phyloP scores from a whole-genome alignment of 2,329 filamentous ascomycete genomes.

The Ophiostoma australiae region DNA sequence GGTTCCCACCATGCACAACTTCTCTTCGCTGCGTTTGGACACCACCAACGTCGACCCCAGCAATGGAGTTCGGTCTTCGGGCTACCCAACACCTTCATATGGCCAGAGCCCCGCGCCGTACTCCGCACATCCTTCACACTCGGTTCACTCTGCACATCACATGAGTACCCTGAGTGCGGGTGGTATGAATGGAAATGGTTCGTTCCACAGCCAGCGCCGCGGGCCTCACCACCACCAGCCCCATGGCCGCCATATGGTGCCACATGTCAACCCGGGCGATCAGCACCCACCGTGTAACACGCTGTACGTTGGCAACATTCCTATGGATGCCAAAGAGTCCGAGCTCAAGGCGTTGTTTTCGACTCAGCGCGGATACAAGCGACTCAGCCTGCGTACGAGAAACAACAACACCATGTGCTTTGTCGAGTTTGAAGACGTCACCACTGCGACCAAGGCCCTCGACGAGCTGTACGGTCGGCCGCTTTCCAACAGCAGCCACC shows the following conservation, averaged over 20 bases:
- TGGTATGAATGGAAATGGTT: slow-evolving; percentile 28
- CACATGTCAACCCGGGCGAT: slow-evolving; percentile 87
- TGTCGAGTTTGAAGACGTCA: slow-evolving; percentile 93
- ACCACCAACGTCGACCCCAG: neutral
- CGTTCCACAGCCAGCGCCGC: neutral
- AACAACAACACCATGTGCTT: slow-evolving; percentile 97
- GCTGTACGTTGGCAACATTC: slow-evolving; percentile 94
- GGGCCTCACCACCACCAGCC: neutral
- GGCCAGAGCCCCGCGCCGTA: neutral
- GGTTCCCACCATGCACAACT: slow-evolving; percentile 58
- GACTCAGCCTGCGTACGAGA: slow-evolving; percentile 91
- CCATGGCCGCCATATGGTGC: slow-evolving; percentile 54
- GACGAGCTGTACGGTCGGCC: slow-evolving; percentile 82
- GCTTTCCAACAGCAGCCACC: slow-evolving; percentile 68
- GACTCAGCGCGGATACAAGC: slow-evolving; percentile 89
- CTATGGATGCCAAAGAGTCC: slow-evolving; percentile 87
- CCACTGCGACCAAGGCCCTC: slow-evolving; percentile 84
- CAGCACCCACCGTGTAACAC: slow-evolving; percentile 98
- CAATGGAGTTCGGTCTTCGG: slow-evolving; percentile 1
- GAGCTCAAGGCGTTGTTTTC: slow-evolving; percentile 92
- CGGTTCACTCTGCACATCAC: neutral
- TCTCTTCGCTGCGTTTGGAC: slow-evolving; percentile 39
- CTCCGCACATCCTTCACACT: neutral
- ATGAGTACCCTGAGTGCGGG: neutral
- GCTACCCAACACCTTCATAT: neutral